These are phyloP conservation scores for Tetradesmus lagerheimii DNA, from an alignment of 139 green algal genomes.

Conservation along the genomic window DNA sequence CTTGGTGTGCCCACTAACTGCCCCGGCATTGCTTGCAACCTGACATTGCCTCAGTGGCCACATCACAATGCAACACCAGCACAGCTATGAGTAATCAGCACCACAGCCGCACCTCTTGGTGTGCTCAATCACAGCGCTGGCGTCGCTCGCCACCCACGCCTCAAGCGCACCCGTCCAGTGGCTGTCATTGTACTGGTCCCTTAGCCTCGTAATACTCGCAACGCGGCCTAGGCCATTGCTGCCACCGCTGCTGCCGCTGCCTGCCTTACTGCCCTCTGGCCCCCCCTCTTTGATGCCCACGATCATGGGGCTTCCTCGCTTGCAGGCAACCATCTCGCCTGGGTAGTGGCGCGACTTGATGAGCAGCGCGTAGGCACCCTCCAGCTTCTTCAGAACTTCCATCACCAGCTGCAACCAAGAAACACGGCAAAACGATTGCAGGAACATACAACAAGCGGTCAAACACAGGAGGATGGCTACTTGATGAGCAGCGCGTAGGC, in stretches of 20 bases:
- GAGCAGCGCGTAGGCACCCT: constrained; percentile 97
- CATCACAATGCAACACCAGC: too few relatives aligned
- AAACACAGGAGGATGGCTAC: too few relatives aligned
- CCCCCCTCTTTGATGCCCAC: constrained; percentile 87
- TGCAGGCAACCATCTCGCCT: constrained; percentile 97
- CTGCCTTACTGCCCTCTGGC: background rate
- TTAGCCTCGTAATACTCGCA: constrained; percentile 57
- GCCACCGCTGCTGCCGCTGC: constrained; percentile 17
- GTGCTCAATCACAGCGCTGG: constrained; percentile 97
- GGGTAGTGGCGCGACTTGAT: constrained; percentile 97
- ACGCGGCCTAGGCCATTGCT: background rate
- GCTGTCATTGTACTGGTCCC: constrained; percentile 58
- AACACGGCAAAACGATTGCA: too few relatives aligned
- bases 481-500: too few relatives aligned
- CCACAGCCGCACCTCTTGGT: constrained; percentile 84
- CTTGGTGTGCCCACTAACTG: too few relatives aligned
- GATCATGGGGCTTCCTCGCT: constrained; percentile 94
- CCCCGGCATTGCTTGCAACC: too few relatives aligned
- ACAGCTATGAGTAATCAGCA: background rate
- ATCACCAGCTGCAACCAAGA: constrained; percentile 87
- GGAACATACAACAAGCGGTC: too few relatives aligned
- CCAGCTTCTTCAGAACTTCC: constrained; percentile 96
- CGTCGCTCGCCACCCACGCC: constrained; percentile 96
- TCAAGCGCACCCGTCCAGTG: constrained; percentile 77
- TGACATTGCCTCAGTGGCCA: too few relatives aligned